phyloP scores from a whole-genome alignment of 352 stramenopile species.

The Lagenidium giganteum region DNA sequence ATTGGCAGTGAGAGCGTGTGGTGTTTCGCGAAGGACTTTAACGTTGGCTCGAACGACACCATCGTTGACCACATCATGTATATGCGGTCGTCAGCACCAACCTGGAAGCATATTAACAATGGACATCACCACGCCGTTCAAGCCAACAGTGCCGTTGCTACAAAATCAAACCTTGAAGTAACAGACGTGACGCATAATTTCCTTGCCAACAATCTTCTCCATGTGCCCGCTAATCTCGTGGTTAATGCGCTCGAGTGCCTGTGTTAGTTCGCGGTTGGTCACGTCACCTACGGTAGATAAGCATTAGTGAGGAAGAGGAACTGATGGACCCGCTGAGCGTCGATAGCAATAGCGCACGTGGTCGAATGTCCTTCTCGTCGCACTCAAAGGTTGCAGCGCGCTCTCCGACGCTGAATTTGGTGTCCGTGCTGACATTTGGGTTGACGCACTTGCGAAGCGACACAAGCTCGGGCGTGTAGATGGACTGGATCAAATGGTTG shows the following conservation, averaged over 20 bases:
- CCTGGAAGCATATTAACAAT: conserved; percentile 18
- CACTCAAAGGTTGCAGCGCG: conserved; percentile 63
- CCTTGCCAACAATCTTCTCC: conserved; percentile 54
- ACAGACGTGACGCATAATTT: conserved; percentile 42
- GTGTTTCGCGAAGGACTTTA: conserved; percentile 38
- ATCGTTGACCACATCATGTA: conserved; percentile 71
- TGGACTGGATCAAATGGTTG: conserved; percentile 58
- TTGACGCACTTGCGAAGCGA: conserved; percentile 62
- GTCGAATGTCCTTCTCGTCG: conserved; percentile 31
- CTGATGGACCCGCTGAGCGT: background rate
- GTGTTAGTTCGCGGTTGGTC: conserved; percentile 33
- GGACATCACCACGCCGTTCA: no score
- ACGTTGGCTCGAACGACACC: conserved; percentile 48
- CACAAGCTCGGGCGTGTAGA: conserved; percentile 60
- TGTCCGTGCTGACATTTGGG: conserved; percentile 37
- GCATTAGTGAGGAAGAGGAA: no score
- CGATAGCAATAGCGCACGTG: conserved; percentile 24
- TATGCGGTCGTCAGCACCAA: conserved; percentile 50
- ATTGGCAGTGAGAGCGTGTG: conserved; percentile 29
- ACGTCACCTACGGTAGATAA: conserved; percentile 32
- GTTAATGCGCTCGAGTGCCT: conserved; percentile 50
- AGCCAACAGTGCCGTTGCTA: no score
- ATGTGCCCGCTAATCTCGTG: conserved; percentile 50
- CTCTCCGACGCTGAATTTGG: conserved; percentile 22
- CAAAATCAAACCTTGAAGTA: conserved; percentile 64